These are phyloP conservation scores for Cryptococcus sp. DNA, from an alignment of 1,284 basidiomycete genomes.

Conservation along the genomic window DNA sequence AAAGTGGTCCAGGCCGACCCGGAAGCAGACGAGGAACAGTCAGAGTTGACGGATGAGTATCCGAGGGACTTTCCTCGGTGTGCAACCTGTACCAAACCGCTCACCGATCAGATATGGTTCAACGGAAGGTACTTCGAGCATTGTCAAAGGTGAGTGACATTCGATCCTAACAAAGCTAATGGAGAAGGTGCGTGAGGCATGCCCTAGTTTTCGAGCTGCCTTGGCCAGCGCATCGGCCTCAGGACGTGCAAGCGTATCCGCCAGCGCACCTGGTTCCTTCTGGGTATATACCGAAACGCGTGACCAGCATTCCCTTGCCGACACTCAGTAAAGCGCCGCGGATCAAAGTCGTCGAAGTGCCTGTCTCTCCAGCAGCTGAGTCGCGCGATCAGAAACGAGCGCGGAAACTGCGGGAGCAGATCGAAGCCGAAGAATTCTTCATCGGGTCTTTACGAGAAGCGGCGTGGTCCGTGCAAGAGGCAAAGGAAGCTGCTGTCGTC, in stretches of 20 bases:
- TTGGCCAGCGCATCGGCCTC: conserved; percentile 41
- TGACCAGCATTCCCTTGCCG: conserved; percentile 38
- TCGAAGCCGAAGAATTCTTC: conserved; percentile 30
- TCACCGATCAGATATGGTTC: conserved; percentile 44
- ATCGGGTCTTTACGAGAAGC: conserved; percentile 29
- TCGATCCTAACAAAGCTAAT: not conserved
- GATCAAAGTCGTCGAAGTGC: conserved; percentile 21
- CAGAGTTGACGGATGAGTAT: conserved; percentile 20
- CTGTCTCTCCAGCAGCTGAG: conserved; percentile 16
- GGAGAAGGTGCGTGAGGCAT: conserved; percentile 45
- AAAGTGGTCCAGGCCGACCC: conserved; percentile 6
- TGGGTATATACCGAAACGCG: conserved; percentile 33
- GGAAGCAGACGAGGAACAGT: conserved; percentile 14
- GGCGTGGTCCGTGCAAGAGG: conserved; percentile 31
- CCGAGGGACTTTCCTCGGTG: conserved; percentile 39
- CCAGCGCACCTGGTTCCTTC: conserved; percentile 37
- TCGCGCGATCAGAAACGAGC: conserved; percentile 24
- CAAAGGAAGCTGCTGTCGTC: conserved; percentile 12
- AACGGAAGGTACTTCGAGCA: conserved; percentile 40
- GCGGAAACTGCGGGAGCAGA: conserved; percentile 21
- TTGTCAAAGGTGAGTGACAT: conserved; percentile 36
- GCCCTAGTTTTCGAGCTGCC: conserved; percentile 45
- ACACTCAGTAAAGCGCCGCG: conserved; percentile 34
- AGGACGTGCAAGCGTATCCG: conserved; percentile 40
- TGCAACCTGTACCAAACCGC: conserved; percentile 40